These are phyloP conservation scores for Zelopaecilomyces penicillatus DNA, from an alignment of 2,329 filamentous ascomycete genomes.

Conservation along the genomic window DNA sequence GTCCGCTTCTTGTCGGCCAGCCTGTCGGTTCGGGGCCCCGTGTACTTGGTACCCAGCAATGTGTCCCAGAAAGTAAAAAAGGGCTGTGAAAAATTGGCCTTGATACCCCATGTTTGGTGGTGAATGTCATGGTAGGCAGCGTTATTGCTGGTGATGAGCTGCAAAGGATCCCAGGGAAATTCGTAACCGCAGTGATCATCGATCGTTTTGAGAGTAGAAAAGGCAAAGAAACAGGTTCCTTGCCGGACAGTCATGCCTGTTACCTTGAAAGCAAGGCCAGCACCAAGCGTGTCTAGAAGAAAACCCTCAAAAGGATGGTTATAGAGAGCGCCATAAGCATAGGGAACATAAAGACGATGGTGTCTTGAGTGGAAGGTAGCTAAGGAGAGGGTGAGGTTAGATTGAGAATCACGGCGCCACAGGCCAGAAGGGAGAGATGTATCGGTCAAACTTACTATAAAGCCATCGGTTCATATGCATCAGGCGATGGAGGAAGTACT, in stretches of 20 bases:
- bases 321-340: slow-evolving; percentile 93
- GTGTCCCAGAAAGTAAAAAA: slow-evolving; percentile 96
- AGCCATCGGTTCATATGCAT: slow-evolving; percentile 99
- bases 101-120: slow-evolving; percentile 98
- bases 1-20: slow-evolving; percentile 31
- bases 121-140: slow-evolving; percentile 96
- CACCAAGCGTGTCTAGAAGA: slow-evolving; percentile 81
- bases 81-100: slow-evolving; percentile 84
- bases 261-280: slow-evolving; percentile 73
- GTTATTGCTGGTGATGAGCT: slow-evolving; percentile 89
- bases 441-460: slow-evolving; percentile 61
- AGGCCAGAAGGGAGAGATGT: background rate
- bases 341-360: slow-evolving; percentile 94
- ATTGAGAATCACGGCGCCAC: slow-evolving; percentile 42
- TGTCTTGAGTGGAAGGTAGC: slow-evolving; percentile 89
- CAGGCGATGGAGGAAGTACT: slow-evolving; percentile 90
- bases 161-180: slow-evolving; percentile 91
- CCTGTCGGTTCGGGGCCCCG: slow-evolving; percentile 45
- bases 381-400: slow-evolving; percentile 32
- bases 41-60: slow-evolving; percentile 74
- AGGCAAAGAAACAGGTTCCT: slow-evolving; percentile 81
- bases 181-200: slow-evolving; percentile 95
- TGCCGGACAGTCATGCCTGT: slow-evolving; percentile 78
- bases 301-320: slow-evolving; percentile 95
- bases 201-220: slow-evolving; percentile 89